phyloP scores from a whole-genome alignment of 345 rosid genomes.

The Boechera stricta region DNA sequence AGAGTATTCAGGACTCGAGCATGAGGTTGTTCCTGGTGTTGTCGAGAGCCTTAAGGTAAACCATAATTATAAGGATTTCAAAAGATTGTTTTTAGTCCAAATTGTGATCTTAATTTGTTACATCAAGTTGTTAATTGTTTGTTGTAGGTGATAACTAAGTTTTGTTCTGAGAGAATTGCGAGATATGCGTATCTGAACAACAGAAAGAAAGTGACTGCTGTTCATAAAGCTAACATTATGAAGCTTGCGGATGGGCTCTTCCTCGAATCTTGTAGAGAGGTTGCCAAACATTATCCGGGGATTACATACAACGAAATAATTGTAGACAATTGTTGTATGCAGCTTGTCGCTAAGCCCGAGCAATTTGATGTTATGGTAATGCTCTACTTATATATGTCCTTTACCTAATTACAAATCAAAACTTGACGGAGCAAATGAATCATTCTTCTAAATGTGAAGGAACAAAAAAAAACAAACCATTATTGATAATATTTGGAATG shows the following conservation, averaged over 20 bases:
- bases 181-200: constrained; percentile 91
- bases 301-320: constrained; percentile 87
- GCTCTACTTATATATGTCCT: constrained; percentile 10
- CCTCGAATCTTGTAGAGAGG: constrained; percentile 93
- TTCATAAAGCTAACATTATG: constrained; percentile 98
- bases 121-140: not conserved
- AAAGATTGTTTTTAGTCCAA: not conserved
- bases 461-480: too few relatives aligned
- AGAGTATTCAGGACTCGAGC: constrained; percentile 88
- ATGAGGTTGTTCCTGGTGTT: constrained; percentile 95
- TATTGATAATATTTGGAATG: not conserved
- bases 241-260: constrained; percentile 97
- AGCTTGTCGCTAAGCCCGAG: constrained; percentile 97
- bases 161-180: constrained; percentile 92
- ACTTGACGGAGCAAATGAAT: not conserved
- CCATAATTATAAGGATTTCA: not conserved
- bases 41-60: constrained; percentile 87
- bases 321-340: constrained; percentile 98
- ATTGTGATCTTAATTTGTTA: not conserved
- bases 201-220: constrained; percentile 91
- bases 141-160: constrained; percentile 94
- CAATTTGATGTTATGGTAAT: constrained; percentile 98
- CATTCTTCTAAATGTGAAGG: not conserved
- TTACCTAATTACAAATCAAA: not conserved
- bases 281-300: constrained; percentile 78